These are phyloP conservation scores for Murraya paniculata DNA, from an alignment of 345 rosid genomes.

Conservation along the genomic window DNA sequence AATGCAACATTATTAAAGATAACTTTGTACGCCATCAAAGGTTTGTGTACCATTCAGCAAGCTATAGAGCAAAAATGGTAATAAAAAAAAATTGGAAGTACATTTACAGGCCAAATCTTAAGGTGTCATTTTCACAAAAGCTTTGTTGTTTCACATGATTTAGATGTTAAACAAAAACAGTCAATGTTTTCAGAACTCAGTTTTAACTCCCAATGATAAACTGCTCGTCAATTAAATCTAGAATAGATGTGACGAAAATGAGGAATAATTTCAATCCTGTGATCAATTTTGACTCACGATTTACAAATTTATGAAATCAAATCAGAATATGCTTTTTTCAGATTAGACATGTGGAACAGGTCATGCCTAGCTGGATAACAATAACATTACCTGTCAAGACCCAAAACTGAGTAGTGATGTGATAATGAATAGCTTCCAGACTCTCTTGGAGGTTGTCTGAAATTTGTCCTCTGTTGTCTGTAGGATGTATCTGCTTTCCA, in stretches of 20 bases:
- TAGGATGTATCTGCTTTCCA: slow-evolving; percentile 77
- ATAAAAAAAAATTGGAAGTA: neutral
- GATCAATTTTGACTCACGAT: neutral
- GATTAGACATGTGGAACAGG: neutral
- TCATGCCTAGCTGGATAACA: neutral
- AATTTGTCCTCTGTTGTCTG: slow-evolving; percentile 59
- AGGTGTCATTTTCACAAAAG: neutral
- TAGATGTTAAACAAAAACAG: neutral
- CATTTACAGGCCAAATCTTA: neutral
- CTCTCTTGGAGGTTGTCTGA: slow-evolving; percentile 58
- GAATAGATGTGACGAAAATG: neutral
- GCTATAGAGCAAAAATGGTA: neutral
- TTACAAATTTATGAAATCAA: neutral
- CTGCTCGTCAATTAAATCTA: neutral
- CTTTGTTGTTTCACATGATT: neutral
- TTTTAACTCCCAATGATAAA: neutral
- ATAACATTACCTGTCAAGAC: slow-evolving; percentile 74
- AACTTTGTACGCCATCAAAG: neutral
- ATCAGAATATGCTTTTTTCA: neutral
- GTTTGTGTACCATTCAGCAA: neutral
- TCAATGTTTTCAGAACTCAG: neutral
- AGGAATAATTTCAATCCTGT: neutral
- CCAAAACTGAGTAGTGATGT: slow-evolving; percentile 86
- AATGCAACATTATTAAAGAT: neutral
- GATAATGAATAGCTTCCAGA: slow-evolving; percentile 60